phyloP scores from a whole-genome alignment of 2,329 filamentous ascomycete genomes.

The Rosellinia necatrix region DNA sequence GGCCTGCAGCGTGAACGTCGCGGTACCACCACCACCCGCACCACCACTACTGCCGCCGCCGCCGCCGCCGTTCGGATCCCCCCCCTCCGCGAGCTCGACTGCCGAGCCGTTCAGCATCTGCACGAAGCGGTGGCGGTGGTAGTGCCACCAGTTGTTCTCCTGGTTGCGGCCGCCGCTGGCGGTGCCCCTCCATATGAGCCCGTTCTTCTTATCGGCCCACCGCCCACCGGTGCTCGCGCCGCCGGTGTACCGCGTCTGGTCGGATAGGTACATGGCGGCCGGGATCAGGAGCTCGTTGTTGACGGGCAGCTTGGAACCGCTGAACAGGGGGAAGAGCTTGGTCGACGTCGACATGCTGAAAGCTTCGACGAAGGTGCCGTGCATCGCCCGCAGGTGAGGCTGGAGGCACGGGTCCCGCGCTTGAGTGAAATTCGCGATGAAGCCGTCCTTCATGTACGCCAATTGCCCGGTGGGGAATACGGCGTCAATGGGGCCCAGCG shows the following conservation, averaged over 20 bases:
- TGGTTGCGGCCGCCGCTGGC: slow-evolving; percentile 38
- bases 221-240: too few species aligned
- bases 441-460: slow-evolving; percentile 46
- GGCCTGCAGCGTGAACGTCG: too few species aligned
- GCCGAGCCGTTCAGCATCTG: too few species aligned
- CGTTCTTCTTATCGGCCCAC: slow-evolving; percentile 45
- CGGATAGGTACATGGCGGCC: slow-evolving; percentile 47
- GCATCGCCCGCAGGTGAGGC: slow-evolving; percentile 52
- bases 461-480: slow-evolving; percentile 41
- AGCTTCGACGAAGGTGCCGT: slow-evolving; percentile 57
- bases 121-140: slow-evolving; percentile 61
- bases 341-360: slow-evolving; percentile 49
- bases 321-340: slow-evolving; percentile 58
- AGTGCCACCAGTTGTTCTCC: slow-evolving; percentile 48
- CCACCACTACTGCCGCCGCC: too few species aligned
- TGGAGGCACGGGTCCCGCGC: slow-evolving; percentile 55
- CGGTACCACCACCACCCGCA: too few species aligned
- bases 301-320: slow-evolving; percentile 57
- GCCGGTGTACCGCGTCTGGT: slow-evolving; percentile 47
- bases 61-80: too few species aligned
- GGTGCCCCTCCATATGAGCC: slow-evolving; percentile 28
- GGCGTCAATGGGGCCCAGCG: too few species aligned
- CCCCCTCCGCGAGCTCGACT: too few species aligned
- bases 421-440: slow-evolving; percentile 49
- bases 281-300: slow-evolving; percentile 58